Evolutionary conservation across 1,284 basidiomycete species (phyloP).

Genomic region (Apiotrichum siamense): DNA sequence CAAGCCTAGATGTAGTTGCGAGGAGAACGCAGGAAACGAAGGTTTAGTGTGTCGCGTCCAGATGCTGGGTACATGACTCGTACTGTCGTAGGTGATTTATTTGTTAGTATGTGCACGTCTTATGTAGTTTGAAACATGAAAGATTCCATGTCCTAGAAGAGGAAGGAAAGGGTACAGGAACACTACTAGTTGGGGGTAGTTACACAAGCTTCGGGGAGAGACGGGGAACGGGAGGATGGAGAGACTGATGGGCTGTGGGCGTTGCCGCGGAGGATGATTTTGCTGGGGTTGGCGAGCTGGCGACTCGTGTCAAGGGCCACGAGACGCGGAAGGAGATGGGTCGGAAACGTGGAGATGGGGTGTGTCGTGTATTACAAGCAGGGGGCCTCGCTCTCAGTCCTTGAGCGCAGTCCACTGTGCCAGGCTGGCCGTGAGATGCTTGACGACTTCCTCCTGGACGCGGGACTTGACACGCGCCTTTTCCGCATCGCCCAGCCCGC

Average conservation of each 20-base stretch:
- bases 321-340: no score
- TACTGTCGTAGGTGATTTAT: not conserved
- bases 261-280: no score
- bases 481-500: conserved; percentile 28
- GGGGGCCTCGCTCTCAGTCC: not conserved
- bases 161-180: not conserved
- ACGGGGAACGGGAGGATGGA: not conserved
- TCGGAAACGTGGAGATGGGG: no score
- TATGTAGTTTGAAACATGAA: conserved; percentile 5
- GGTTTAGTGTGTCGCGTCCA: not conserved
- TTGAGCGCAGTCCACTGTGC: conserved; percentile 25
- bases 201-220: not conserved
- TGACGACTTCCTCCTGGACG: conserved; percentile 25
- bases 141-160: conserved; percentile 1
- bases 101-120: not conserved
- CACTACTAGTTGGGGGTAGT: not conserved
- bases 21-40: no score
- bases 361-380: no score
- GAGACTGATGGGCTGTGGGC: no score
- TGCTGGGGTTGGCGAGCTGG: no score
- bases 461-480: conserved; percentile 8
- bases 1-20: no score
- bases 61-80: no score
- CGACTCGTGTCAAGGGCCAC: no score
- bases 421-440: conserved; percentile 29